A percentile compares a stretch with the other conserved stretches of the same genome.
Evolutionary conservation across 2,329 filamentous ascomycete genomes (phyloP).

Genomic region (Penicillium frequentans): DNA sequence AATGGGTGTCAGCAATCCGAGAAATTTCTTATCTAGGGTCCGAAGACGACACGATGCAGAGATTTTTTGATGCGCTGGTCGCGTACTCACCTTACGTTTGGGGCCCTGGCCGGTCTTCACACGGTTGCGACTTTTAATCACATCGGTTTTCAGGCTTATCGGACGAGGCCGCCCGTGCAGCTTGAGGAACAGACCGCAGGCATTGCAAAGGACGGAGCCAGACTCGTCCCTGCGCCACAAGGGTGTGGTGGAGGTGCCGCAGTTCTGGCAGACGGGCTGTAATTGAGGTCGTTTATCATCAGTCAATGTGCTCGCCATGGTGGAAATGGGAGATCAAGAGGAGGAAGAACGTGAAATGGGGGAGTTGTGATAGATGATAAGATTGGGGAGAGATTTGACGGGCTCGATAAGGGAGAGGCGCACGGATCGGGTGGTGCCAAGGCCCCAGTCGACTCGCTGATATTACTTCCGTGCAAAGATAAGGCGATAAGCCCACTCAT

Average conservation of each 20-base stretch:
- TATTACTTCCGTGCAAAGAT: slow-evolving; percentile 31
- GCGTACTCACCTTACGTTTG: slow-evolving; percentile 74
- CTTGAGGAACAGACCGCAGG: slow-evolving; percentile 96
- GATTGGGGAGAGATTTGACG: slow-evolving; percentile 44
- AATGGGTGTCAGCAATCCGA: slow-evolving; percentile 22
- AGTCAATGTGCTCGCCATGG: slow-evolving; percentile 50
- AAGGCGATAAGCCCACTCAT: slow-evolving; percentile 20
- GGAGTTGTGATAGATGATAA: slow-evolving; percentile 38
- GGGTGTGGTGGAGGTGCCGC: slow-evolving; percentile 90
- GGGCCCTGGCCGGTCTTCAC: slow-evolving; percentile 84
- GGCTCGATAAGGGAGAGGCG: slow-evolving; percentile 48
- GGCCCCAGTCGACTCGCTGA: slow-evolving; percentile 30
- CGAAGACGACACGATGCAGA: slow-evolving; percentile 19
- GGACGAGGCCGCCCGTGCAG: slow-evolving; percentile 89
- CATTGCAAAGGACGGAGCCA: slow-evolving; percentile 95
- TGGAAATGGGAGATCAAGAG: slow-evolving; percentile 18
- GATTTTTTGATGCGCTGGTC: slow-evolving; percentile 16
- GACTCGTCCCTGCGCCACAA: slow-evolving; percentile 97
- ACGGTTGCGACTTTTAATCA: slow-evolving; percentile 98
- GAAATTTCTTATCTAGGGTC: slow-evolving; percentile 24
- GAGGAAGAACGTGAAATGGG: slow-evolving; percentile 25
- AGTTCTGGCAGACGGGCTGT: slow-evolving; percentile 97
- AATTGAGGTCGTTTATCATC: slow-evolving; percentile 58
- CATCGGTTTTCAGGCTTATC: slow-evolving; percentile 96
- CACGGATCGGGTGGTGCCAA: slow-evolving; percentile 38